Percentiles rank a stretch among this genome's conserved stretches.
Evolutionary conservation across 2,329 filamentous ascomycete genomes (phyloP).

Genomic region (Drechslerella dactyloides): DNA sequence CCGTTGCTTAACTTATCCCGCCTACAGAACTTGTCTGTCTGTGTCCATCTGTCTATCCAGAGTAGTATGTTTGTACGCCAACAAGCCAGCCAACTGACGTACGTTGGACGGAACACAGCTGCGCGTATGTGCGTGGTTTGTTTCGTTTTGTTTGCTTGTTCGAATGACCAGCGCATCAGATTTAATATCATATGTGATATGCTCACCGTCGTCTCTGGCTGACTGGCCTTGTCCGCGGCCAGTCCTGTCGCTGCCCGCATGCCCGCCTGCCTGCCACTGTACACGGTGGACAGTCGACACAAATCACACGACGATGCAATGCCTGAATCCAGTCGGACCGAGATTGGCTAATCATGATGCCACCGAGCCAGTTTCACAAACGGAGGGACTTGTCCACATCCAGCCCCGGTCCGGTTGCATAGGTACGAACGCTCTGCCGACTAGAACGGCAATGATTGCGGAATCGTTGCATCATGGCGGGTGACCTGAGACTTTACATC

Average conservation of each 20-base stretch:
- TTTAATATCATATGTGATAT: conserved; percentile 8
- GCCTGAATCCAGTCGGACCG: background rate
- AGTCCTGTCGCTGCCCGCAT: no score
- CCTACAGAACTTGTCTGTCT: conserved; percentile 17
- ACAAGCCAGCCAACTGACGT: background rate
- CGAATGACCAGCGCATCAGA: conserved; percentile 1
- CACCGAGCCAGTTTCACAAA: conserved; percentile 26
- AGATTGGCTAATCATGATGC: conserved; percentile 3
- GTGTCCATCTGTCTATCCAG: conserved; percentile 7
- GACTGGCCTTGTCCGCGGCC: no score
- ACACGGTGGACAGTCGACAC: no score
- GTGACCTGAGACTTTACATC: background rate
- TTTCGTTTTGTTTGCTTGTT: conserved; percentile 7
- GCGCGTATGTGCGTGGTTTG: background rate
- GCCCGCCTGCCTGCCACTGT: no score
- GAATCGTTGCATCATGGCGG: conserved; percentile 46
- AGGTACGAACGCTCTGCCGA: conserved; percentile 21
- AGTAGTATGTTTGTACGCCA: background rate
- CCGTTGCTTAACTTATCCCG: conserved; percentile 21
- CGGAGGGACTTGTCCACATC: background rate
- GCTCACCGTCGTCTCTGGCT: background rate
- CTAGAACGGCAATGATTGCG: conserved; percentile 31
- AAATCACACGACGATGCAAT: conserved; percentile 5
- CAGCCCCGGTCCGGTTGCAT: conserved; percentile 7
- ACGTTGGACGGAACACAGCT: background rate